Base-by-base conservation (phyloP, 2,329 filamentous ascomycete genomes). In the Fusarium marasasianum region DNA sequence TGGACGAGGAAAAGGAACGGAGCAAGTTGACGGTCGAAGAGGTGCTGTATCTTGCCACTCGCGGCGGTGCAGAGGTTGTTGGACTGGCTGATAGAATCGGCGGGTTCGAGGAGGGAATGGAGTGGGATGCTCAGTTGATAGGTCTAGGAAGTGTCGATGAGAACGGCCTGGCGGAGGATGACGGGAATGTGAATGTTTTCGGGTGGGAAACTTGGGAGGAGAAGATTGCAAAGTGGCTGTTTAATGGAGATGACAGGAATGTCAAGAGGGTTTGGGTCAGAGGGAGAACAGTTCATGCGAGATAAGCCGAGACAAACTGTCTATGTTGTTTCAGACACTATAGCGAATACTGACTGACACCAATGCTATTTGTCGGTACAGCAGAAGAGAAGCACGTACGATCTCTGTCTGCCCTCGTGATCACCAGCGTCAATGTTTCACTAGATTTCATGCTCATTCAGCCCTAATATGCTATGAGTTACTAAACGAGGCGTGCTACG, bases 161-260 rank as follows among this genome's bases (percentile, higher is more conserved):
- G 10, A 82, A 84, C 7, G 86, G 85, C 8, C 56, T 74, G 26
- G 68, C 53, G 8, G 77, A 75, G 3, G 85, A 87, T 8, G 83
- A 84, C 4, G 91, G 92, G 0, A 91, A 91, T 53, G 94, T 98
- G 0, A 95, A 98, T 82, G 82, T 98, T 1, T 99, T 98, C 85
- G 95, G 95, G 2, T 94, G 92, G 89, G 96, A 98, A 87, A 89
- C 80, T n/a, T 97, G 93, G 94, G 90, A 92, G 44, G 94, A 98
- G 78, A 90, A 87, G 79, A 84, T 98, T 17, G 93, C 94, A 59
- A 99, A 99, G 86, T 99, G 96, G 96, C 86, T 98, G 70, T 99
- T 93, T 83, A 93, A 90, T 74, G 96, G 96, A 0, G 95, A 98
- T 85, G 96, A 98, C 83, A 87, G 96, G 76, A 98, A 98, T 82